Evolutionary conservation across 2,329 filamentous ascomycete species (phyloP).

Genomic region (Phyllosticta ampelicida): DNA sequence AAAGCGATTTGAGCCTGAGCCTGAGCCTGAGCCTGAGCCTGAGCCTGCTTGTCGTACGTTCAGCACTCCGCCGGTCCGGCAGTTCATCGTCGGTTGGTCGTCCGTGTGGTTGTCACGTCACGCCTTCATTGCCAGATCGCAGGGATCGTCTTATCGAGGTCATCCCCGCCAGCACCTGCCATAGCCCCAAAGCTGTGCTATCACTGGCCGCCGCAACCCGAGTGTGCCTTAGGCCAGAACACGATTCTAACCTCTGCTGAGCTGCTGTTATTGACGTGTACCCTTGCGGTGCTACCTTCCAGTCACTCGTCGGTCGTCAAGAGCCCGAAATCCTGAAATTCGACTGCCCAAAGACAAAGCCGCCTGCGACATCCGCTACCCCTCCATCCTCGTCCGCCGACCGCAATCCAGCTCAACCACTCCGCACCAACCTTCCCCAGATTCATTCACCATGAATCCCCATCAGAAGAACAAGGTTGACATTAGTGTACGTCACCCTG

Average conservation of each 20-base stretch:
- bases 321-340: neutral
- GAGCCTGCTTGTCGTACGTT: neutral
- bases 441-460: slow-evolving; percentile 61
- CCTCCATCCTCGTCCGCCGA: slow-evolving; percentile 2
- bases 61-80: no score
- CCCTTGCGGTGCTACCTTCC: slow-evolving; percentile 2
- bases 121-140: slow-evolving; percentile 5
- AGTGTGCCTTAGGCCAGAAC: slow-evolving; percentile 23
- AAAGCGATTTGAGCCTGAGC: neutral
- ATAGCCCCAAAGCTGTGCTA: slow-evolving; percentile 7
- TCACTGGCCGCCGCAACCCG: slow-evolving; percentile 6
- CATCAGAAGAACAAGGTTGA: slow-evolving; percentile 99
- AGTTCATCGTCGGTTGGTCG: no score
- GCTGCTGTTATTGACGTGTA: slow-evolving; percentile 10
- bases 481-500: slow-evolving; percentile 60
- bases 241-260: slow-evolving; percentile 5
- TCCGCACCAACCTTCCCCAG: neutral
- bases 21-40: neutral
- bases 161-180: slow-evolving; percentile 5
- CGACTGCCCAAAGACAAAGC: slow-evolving; percentile 6
- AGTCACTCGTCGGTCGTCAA: slow-evolving; percentile 1
- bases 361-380: neutral
- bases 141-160: slow-evolving; percentile 5
- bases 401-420: neutral
- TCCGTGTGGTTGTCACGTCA: no score